Base-by-base conservation (phyloP, 164 flowering plant genomes). In the Magnolia officinalis region DNA sequence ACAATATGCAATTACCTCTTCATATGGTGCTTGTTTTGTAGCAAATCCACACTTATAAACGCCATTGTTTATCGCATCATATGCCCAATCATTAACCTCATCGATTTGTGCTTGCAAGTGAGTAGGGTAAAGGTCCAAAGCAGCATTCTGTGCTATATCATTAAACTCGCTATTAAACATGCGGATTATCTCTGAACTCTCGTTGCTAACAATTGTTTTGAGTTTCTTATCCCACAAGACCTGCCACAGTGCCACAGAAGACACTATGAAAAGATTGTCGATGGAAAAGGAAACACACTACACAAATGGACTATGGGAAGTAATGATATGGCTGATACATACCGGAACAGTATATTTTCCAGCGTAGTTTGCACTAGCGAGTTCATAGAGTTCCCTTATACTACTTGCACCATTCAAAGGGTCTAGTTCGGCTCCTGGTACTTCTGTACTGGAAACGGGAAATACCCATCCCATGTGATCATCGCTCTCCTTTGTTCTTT, bases 401-500 rank as follows among this genome's bases (percentile, higher is more conserved):
- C 82, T 90, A 83, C 80, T 88, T 20, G 91, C 95, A 63, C 97
- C 97, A 82, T 91, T 90, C 76, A 94, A 72, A 50, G 81, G 78
- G 78, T 96, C 99, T 45, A 93, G 93, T 73, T 89, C 92, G 49
- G 99, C 98, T 72, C 92, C 97, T 6, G 88, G 86, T 74, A 84
- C 92, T 83, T 92, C 98, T 11, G 82, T 77, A 50, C 80, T 82
- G 1, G 92, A 85, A 66, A 84, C 79, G 29, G 98, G 91, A 78
- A 96, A 96, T 58, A 94, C 90, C 99, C 98, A 96, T 64, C 99
- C 99, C 92, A 88, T 89, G 80, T 94, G 98, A 66, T 90, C 92
- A 83, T 96, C 99, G 70, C 74, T 84, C 31, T 91, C 96, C 72
- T 88, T 94, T 37, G 97, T 96, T 82, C 88, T 89, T 82, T 78